These are phyloP conservation scores for Talaromyces sp. DNA, from an alignment of 2,329 filamentous ascomycete species.

Conservation along the genomic window DNA sequence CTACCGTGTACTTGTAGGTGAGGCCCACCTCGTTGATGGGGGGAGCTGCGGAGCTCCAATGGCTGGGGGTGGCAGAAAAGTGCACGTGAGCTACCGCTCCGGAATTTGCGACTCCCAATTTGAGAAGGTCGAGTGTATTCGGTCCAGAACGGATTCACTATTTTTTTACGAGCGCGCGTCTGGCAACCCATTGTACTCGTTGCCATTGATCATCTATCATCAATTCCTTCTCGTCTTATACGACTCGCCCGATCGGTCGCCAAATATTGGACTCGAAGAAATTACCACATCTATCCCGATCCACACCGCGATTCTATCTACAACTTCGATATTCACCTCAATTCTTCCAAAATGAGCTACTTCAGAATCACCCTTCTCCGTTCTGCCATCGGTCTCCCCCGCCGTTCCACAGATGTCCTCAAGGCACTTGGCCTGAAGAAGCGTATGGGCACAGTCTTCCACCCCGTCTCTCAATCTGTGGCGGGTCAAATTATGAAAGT, in stretches of 20 bases:
- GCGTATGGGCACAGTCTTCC: conserved; percentile 85
- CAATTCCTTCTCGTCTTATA: background rate
- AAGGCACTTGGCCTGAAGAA: conserved; percentile 82
- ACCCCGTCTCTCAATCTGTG: conserved; percentile 76
- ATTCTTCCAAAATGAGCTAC: conserved; percentile 63
- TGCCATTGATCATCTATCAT: background rate
- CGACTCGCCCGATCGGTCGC: background rate
- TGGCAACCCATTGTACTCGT: background rate
- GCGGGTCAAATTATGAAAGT: conserved; percentile 92
- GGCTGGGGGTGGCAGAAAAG: conserved; percentile 19
- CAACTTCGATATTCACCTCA: background rate
- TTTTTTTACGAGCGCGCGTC: background rate
- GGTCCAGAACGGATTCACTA: background rate
- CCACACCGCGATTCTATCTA: conserved; percentile 4
- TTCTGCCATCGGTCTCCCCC: conserved; percentile 83
- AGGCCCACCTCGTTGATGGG: conserved; percentile 8
- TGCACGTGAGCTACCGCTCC: conserved; percentile 40
- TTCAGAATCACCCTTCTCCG: conserved; percentile 92
- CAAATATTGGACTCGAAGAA: background rate
- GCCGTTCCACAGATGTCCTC: conserved; percentile 77
- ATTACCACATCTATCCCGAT: background rate
- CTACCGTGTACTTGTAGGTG: background rate
- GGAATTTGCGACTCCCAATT: conserved; percentile 15
- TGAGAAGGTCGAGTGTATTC: background rate
- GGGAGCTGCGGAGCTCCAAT: conserved; percentile 20